Base-by-base conservation (phyloP, 2,329 filamentous ascomycete species). In the Akanthomyces uredinophilus region DNA sequence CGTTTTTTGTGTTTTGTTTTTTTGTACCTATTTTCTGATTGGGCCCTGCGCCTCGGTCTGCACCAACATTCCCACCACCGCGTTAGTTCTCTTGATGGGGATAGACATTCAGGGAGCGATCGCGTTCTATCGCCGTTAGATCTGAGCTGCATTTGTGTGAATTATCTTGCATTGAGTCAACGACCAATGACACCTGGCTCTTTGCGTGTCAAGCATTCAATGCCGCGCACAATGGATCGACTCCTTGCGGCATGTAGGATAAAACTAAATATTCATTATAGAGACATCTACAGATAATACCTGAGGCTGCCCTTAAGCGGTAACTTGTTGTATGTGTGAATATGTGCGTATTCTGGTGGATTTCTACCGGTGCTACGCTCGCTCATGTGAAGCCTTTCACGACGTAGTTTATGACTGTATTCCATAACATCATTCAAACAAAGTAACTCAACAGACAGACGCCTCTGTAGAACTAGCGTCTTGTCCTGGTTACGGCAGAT, bases 1-100 rank as follows among this genome's bases (percentile, higher is more conserved):
- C 59, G 60, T 64, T 63, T 54, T 55, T 63, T 59, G 32, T 64
- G 46, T 55, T 61, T 59, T 58, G 46, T 54, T 60, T 58, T 60
- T 54, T 47, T 53, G 29, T 32, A 49, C 27, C 54, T 54, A 47
- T 60, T 63, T 67, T 67, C 56, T 60, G 57, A 62, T 65, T 65
- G 52, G 63, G 43, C 46, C 46, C 50, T 44, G 41, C 39, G 7
- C 27, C 32, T 54, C 57, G 29, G 13, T 24, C 37, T 49, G 20
- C 16, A 60, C 39, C n/a, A 51, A 49, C 53, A 47, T 54, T 60
- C 29, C 46, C 49, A 39, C 58, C 22, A 39, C 39, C 57, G 27
- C 35, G 50, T 47, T 55, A 61, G 41, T 41, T 43, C 47, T 53
- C 37, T 50, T 43, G 51, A 61, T 61, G 51, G 59, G 27, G 59